Evolutionary conservation across 805 yeast genomes (phyloP), one percentile per base, ranked within the genome.

Genomic region (Candida nemodendra): DNA sequence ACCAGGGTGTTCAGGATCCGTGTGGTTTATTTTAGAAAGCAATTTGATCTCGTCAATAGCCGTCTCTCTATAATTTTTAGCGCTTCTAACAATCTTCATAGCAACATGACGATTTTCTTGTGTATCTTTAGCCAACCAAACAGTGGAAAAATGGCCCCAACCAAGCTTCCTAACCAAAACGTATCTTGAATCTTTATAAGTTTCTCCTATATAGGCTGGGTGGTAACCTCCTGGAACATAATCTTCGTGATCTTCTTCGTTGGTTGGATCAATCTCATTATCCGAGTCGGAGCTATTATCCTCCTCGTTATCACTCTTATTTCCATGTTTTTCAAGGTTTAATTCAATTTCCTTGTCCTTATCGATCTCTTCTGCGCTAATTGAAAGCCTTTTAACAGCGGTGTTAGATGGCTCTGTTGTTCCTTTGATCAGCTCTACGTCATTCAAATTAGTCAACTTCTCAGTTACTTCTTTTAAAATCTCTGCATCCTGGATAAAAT

Each of bases 111-210:
- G 66, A 42, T 75, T 71, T 38, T 70, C 66, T 45, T 68, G 71
- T 41, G 78, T 81, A 35, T 68, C 70, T 43, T 66, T 73, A 4
- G 96, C 98, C 19, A 86, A 68, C 97, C 96, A 90, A 16, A 87
- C 97, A 1, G 96, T 93, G 18, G 95, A 83, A 58, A 93, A 93
- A 64, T 93, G 97, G 24, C 99, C 99, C 99, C 99, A 93, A 0
- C 99, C 99, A 4, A 93, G 69, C 58, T 93, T 93, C 44, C 98
- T 76, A 21, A 86, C 90, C 33, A 93, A 64, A 2, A 81, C 71
- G 59, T 93, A 93, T 42, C 85, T 76, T 7, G 50, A 53, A 39
- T 84, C 70, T 51, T 87, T 84, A 62, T 83, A 91, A 16, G 64
- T 64, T 59, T 95, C 99, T 5, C 98, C 98, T 34, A 88, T 79